Evolutionary conservation across 75 land plant species (phyloP).

Genomic region (Cunninghamia lanceolata): DNA sequence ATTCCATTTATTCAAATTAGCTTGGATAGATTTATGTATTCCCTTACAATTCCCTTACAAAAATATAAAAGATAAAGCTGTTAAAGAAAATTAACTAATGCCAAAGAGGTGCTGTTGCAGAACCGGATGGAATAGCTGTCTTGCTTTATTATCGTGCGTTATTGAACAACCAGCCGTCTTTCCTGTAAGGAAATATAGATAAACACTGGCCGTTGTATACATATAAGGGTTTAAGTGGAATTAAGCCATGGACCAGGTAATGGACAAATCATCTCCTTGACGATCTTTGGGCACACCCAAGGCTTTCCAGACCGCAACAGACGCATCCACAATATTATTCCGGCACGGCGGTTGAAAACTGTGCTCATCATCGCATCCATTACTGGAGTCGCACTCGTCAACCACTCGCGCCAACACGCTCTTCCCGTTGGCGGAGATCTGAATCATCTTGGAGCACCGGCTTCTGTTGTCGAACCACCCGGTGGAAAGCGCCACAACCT

Average conservation of each 20-base stretch:
- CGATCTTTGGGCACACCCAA: slow-evolving; percentile 16
- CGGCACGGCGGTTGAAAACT: slow-evolving; percentile 62
- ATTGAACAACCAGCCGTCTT: too few species aligned
- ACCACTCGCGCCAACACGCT: slow-evolving; percentile 44
- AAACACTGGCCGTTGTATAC: too few species aligned
- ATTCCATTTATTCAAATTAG: too few species aligned
- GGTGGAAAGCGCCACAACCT: slow-evolving; percentile 60
- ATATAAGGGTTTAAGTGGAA: background rate
- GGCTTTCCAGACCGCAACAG: slow-evolving; percentile 35
- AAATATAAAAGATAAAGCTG: too few species aligned
- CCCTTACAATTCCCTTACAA: too few species aligned
- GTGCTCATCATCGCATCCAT: slow-evolving; percentile 21
- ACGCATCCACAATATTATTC: slow-evolving; percentile 54
- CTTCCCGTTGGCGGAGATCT: slow-evolving; percentile 35
- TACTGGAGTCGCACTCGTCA: slow-evolving; percentile 50
- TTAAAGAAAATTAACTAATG: too few species aligned
- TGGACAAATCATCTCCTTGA: background rate
- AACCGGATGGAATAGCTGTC: too few species aligned
- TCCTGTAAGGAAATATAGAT: too few species aligned
- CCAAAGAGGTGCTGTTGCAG: background rate
- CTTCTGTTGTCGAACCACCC: slow-evolving; percentile 45
- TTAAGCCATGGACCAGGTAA: slow-evolving; percentile 27
- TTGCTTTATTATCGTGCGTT: background rate
- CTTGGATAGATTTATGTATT: too few species aligned
- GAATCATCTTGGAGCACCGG: slow-evolving; percentile 35